Percentiles rank a stretch among this genome's conserved stretches.
Conservation (phyloP, 768 basidiomycete species). For the Scleroderma citrinum region DNA sequence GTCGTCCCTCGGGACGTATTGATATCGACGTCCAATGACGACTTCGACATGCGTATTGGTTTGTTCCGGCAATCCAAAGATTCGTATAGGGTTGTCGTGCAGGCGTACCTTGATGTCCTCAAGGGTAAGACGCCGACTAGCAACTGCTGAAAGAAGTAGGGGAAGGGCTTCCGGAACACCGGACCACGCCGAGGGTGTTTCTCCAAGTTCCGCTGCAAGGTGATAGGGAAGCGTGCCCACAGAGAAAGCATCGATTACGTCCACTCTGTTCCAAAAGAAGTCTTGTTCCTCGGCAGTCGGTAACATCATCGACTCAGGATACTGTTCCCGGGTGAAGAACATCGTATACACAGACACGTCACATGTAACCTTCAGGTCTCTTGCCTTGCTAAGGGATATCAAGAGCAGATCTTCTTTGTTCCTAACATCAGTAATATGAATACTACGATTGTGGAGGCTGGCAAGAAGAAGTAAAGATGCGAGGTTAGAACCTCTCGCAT, state of each 20-base stretch:
- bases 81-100: constrained; percentile 87
- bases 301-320: constrained; percentile 55
- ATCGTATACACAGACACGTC: constrained; percentile 90
- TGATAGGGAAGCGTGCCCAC: constrained; percentile 81
- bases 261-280: constrained; percentile 80
- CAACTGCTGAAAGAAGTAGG: constrained; percentile 80
- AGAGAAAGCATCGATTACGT: constrained; percentile 85
- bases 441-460: constrained; percentile 81
- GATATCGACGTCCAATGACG: constrained; percentile 69
- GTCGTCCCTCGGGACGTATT: constrained; percentile 43
- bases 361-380: constrained; percentile 90
- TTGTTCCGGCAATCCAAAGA: constrained; percentile 89
- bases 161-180: constrained; percentile 87
- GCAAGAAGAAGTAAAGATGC: constrained; percentile 91
- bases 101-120: constrained; percentile 78
- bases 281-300: constrained; percentile 74
- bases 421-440: constrained; percentile 89
- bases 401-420: constrained; percentile 81
- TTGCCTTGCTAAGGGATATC: constrained; percentile 92
- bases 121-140: constrained; percentile 70
- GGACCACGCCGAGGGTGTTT: constrained; percentile 59
- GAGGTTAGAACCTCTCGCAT: constrained; percentile 87
- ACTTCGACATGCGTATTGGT: constrained; percentile 87
- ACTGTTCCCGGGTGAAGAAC: constrained; percentile 79
- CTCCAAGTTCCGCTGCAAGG: constrained; percentile 56